Evolutionary conservation across 305 asterid genomes (phyloP), one percentile per base, ranked within the genome.

Genomic region (Stenogyne calaminthoides): DNA sequence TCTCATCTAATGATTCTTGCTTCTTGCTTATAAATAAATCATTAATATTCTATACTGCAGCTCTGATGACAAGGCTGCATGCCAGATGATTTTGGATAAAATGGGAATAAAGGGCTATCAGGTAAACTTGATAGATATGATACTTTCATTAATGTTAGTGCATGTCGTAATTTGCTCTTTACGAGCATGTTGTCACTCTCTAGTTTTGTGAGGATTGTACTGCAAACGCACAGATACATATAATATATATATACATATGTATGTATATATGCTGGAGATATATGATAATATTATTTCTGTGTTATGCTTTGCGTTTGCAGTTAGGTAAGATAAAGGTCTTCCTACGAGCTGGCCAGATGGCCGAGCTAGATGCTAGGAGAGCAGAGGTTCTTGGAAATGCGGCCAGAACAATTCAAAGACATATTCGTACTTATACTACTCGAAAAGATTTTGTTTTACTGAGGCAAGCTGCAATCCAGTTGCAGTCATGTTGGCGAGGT

Each of bases 401-500:
- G 71, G 99, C 99, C 78, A 87, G 86, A 84, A 85, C 83, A 49
- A 91, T 95, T 82, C 99, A 95, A 88, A 87, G 99, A 82, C 98
- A 91, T 83, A 91, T 91, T 25, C 90, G 95, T 69, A 95, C 99
- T 68, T 91, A 95, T 72, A 91, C 93, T 77, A 90, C 96, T 55
- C 76, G 95, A 77, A 95, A 94, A 88, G 97, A 93, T 77, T 95
- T 89, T 81, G 82, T 86, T 78, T 80, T 83, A 46, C 78, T 89
- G 74, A 95, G 96, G 66, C 82, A 72, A 70, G 97, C 99, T 62
- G 96, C 99, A 59, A 83, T 93, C 76, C 91, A 80, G 71, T 73
- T 95, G 84, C 99, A 95, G 80, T 93, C 99, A 47, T 93, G 98
- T 78, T 95, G 98, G 96, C 97, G 99, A 87, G 99, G 99, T 95